Evolutionary conservation across 192 early-diverging fungal species (phyloP), one percentile per base, ranked within the genome.

Genomic region (Rhizophagus prolifer): DNA sequence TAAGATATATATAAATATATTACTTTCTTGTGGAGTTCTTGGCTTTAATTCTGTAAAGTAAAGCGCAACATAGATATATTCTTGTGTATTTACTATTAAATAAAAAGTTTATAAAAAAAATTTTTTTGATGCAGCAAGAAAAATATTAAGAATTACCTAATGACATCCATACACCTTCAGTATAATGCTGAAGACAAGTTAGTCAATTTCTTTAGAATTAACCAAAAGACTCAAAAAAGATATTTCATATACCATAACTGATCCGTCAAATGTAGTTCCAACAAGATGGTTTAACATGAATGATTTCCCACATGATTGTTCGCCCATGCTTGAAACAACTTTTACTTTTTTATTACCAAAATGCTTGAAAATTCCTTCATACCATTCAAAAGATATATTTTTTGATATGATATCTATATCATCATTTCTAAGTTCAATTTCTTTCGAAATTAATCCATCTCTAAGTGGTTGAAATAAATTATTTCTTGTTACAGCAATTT

Each of bases 151-250:
- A 4, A 25, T 54, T 62, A 74, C 72, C 72, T 28, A 74, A 62
- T 8, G 72, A 74, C 72, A 74, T 74, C 72, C 72, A 74, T 44
- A 62, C 72, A 21, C 77, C 77, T 58, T 78, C 77, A 10, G 77
- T 78, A 23, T 68, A 78, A 72, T 70, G 77, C 77, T 78, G n/a
- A 60, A 44, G 5, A 23, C 23, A 16, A 67, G 25, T 25, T 14
- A 19, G 7, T 14, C 16, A 41, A 26, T 38, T 34, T 34, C 5
- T 8, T 38, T 38, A 38, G 0, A 38, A 38, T 38, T 7, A 8
- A 38, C 7, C 31, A 14, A 25, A n/a, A 25, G 6, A 38, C 23
- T 23, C 25, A 47, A 54, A 71, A 28, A 31, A 16, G 8, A 30
- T 10, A 9, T 16, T 0, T 30, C 26, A 59, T 8, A 46, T 46